phyloP scores from a whole-genome alignment of 495 filamentous ascomycete species.

The Hypomontagnella monticulosa region DNA sequence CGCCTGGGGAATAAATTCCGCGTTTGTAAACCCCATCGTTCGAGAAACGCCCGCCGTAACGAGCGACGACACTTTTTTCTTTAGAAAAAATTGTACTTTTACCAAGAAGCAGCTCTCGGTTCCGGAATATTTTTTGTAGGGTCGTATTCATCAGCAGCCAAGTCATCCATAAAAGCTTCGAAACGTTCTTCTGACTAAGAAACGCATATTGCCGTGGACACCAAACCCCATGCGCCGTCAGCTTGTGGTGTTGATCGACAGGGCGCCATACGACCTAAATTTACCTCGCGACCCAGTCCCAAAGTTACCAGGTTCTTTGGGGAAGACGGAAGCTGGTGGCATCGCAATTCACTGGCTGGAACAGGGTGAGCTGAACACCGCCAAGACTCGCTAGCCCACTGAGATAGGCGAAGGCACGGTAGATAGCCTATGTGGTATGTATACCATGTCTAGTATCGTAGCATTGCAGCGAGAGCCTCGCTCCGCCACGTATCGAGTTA shows the following conservation, averaged over 20 bases:
- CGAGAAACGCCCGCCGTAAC: too few relatives aligned
- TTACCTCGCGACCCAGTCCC: conserved; percentile 3
- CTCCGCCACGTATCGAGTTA: conserved; percentile 15
- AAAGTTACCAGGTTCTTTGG: conserved; percentile 7
- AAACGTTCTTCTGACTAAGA: conserved; percentile 20
- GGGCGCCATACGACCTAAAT: neutral
- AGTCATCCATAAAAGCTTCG: conserved; percentile 1
- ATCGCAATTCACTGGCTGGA: conserved; percentile 2
- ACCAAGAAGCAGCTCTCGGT: too few relatives aligned
- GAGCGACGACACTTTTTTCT: too few relatives aligned
- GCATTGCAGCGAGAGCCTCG: conserved; percentile 11
- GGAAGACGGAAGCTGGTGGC: neutral
- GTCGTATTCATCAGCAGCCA: conserved; percentile 1
- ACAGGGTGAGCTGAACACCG: conserved; percentile 22
- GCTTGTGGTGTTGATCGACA: conserved; percentile 7
- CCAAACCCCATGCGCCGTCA: neutral
- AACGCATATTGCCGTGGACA: neutral
- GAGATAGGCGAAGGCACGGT: conserved; percentile 1
- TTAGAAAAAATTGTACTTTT: too few relatives aligned
- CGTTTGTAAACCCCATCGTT: too few relatives aligned
- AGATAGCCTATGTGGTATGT: conserved; percentile 14
- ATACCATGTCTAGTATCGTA: conserved; percentile 1
- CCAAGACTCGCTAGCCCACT: conserved; percentile 16
- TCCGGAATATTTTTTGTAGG: neutral
- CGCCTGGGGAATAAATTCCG: too few relatives aligned